These are phyloP conservation scores for Paratinospora sagittata DNA, from an alignment of 164 flowering plant species.

Conservation along the genomic window DNA sequence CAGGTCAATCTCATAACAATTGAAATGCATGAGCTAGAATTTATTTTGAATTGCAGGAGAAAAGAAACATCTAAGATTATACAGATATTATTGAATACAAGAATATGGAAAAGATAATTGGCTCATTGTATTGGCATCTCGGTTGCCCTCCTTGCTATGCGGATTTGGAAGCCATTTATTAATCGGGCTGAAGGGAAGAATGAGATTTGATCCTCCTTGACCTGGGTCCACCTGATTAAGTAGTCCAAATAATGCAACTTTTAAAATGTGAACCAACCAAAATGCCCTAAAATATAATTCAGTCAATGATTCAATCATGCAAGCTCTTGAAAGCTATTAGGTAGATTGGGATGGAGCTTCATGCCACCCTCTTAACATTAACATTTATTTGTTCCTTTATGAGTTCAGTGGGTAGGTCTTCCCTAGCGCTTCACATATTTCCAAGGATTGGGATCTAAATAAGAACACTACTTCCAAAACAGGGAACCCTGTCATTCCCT, in stretches of 20 bases:
- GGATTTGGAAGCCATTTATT: slow-evolving; percentile 70
- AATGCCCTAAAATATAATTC: no score
- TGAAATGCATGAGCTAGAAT: neutral
- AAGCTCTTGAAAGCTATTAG: no score
- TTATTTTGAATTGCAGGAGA: neutral
- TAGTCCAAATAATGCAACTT: neutral
- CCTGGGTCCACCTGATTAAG: slow-evolving; percentile 57
- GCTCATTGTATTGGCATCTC: neutral
- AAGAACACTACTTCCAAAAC: no score
- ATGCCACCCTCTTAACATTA: no score
- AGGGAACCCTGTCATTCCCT: no score
- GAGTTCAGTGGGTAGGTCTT: no score
- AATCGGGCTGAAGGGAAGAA: slow-evolving; percentile 93
- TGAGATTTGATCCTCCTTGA: slow-evolving; percentile 67
- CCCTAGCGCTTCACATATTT: no score
- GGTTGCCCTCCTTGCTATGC: slow-evolving; percentile 22
- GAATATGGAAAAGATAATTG: neutral
- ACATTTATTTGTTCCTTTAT: no score
- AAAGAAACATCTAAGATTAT: slow-evolving; percentile 1
- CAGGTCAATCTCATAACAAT: neutral
- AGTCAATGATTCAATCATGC: no score
- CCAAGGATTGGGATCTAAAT: no score
- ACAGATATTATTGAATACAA: neutral
- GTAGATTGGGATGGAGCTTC: no score
- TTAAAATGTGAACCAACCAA: no score